These are phyloP conservation scores for Populus euphratica DNA, from an alignment of 345 rosid species.

Conservation along the genomic window DNA sequence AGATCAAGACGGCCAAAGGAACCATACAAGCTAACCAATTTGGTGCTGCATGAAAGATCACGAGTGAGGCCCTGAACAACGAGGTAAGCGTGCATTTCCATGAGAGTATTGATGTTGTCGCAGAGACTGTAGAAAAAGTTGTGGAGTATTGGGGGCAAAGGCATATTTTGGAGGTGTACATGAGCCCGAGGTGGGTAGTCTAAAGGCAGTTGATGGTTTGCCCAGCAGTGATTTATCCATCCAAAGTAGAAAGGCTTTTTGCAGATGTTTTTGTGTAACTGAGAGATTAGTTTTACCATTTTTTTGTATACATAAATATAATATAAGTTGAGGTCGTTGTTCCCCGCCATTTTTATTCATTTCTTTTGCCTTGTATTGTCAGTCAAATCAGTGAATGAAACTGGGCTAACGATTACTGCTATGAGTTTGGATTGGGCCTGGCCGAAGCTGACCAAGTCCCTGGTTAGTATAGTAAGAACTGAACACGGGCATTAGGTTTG, in stretches of 20 bases:
- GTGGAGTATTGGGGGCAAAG: conserved; percentile 21
- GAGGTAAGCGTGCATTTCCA: conserved; percentile 42
- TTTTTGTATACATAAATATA: neutral
- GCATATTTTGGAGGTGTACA: conserved; percentile 3
- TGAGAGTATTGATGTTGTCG: conserved; percentile 40
- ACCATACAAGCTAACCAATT: conserved; percentile 60
- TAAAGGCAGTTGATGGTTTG: neutral
- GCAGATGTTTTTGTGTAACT: conserved; percentile 11
- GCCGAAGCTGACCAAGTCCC: too few relatives aligned
- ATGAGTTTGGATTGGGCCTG: too few relatives aligned
- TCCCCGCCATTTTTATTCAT: conserved; percentile 4
- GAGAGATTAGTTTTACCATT: conserved; percentile 15
- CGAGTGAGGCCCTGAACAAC: conserved; percentile 40
- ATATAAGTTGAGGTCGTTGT: neutral
- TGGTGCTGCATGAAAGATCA: conserved; percentile 49
- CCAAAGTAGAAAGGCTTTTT: conserved; percentile 18
- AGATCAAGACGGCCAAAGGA: conserved; percentile 37
- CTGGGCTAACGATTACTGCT: neutral
- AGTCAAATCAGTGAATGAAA: too few relatives aligned
- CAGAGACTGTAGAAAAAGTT: conserved; percentile 37
- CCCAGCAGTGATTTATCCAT: conserved; percentile 22
- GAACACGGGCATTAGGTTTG: too few relatives aligned
- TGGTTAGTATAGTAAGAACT: too few relatives aligned
- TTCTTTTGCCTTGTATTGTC: too few relatives aligned
- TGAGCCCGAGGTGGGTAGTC: neutral